Conservation (phyloP, 768 basidiomycete genomes). For the Tylopilus rubrobrunneus region DNA sequence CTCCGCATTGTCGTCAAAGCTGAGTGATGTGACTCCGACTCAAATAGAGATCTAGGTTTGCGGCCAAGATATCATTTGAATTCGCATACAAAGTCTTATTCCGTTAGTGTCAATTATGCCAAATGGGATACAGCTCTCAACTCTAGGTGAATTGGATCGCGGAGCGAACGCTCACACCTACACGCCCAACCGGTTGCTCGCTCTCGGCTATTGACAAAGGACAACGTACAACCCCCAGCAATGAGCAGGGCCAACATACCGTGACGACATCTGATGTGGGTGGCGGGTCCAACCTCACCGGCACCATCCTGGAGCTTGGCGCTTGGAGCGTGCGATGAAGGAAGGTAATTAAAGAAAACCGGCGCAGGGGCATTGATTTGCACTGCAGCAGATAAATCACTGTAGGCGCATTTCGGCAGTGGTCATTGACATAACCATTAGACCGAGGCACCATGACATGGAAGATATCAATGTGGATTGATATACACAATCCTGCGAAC, state of each 20-base stretch:
- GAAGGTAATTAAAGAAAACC: too few relatives aligned
- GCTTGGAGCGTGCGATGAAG: too few relatives aligned
- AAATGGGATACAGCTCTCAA: neutral
- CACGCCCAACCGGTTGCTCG: neutral
- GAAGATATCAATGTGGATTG: neutral
- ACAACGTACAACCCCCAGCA: neutral
- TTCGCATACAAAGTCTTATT: neutral
- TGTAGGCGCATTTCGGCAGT: neutral
- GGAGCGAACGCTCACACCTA: neutral
- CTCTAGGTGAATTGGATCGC: neutral
- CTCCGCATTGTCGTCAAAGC: too few relatives aligned
- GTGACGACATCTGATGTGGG: neutral
- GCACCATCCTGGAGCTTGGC: too few relatives aligned
- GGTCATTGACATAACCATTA: neutral
- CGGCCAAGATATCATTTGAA: neutral
- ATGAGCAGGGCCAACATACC: neutral
- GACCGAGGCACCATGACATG: neutral
- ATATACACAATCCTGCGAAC: constrained; percentile 54
- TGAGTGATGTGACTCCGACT: too few relatives aligned
- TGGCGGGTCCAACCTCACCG: too few relatives aligned
- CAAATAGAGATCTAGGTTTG: too few relatives aligned
- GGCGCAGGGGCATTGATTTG: neutral
- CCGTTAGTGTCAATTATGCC: neutral
- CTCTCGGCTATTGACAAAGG: neutral
- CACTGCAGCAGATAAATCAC: too few relatives aligned